These are phyloP conservation scores for Ilyonectria destructans DNA, from an alignment of 2,329 filamentous ascomycete species.

Conservation along the genomic window DNA sequence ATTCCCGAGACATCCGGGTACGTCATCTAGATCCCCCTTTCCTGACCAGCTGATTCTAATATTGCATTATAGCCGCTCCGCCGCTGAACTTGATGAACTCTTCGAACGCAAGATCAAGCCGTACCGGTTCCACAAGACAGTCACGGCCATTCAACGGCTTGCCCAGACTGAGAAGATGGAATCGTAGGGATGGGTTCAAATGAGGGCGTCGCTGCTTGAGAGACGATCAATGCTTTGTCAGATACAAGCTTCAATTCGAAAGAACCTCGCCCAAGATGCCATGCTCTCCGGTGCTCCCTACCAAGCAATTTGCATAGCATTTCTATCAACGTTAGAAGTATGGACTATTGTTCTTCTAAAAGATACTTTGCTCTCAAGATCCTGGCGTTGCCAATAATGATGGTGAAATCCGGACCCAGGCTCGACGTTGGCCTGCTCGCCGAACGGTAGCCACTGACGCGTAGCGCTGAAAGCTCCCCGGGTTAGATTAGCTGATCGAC, in stretches of 20 bases:
- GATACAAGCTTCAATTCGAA: too few relatives aligned
- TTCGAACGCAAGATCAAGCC: conserved; percentile 26
- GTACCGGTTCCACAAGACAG: conserved; percentile 22
- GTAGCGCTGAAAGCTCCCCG: neutral
- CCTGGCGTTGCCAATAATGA: neutral
- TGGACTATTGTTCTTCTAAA: too few relatives aligned
- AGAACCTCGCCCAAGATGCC: too few relatives aligned
- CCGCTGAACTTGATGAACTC: conserved; percentile 25
- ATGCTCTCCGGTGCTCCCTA: too few relatives aligned
- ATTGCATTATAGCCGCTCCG: conserved; percentile 5
- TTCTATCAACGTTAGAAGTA: too few relatives aligned
- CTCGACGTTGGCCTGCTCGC: neutral
- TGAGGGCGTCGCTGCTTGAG: too few relatives aligned
- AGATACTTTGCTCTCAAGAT: too few relatives aligned
- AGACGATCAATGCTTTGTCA: too few relatives aligned
- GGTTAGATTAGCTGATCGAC: neutral
- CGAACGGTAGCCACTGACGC: neutral
- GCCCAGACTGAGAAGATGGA: neutral
- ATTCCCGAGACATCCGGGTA: conserved; percentile 13
- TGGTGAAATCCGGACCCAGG: neutral
- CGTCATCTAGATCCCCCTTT: neutral
- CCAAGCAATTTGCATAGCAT: too few relatives aligned
- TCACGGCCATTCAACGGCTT: conserved; percentile 14
- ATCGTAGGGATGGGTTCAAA: too few relatives aligned
- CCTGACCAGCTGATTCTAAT: neutral